Evolutionary conservation across 495 filamentous ascomycete genomes (phyloP).

Genomic region (Penicillium fimorum): DNA sequence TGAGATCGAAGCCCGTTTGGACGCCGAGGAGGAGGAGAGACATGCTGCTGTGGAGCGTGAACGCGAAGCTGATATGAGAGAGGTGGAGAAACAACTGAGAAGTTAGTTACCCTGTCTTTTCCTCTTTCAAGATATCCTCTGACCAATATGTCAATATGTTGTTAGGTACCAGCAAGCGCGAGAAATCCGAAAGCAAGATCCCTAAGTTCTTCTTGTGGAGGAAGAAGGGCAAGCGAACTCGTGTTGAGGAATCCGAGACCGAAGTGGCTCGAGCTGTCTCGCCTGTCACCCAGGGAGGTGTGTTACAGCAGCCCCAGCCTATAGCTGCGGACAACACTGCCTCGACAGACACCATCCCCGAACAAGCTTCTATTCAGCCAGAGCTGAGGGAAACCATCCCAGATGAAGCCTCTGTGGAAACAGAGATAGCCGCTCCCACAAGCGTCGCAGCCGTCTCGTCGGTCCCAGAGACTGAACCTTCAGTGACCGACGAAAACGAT

Average conservation of each 20-base stretch:
- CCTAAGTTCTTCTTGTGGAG: conserved; percentile 33
- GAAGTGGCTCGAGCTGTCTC: conserved; percentile 10
- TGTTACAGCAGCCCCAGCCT: conserved; percentile 7
- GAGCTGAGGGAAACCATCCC: not conserved
- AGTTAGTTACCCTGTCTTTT: conserved; percentile 35
- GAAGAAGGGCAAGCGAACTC: conserved; percentile 28
- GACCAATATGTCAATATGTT: too few relatives aligned
- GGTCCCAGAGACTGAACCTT: conserved; percentile 10
- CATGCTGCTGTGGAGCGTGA: conserved; percentile 47
- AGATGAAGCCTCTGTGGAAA: conserved; percentile 3
- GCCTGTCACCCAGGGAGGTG: conserved; percentile 6
- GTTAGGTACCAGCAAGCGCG: conserved; percentile 47
- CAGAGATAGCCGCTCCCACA: conserved; percentile 8
- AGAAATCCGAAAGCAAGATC: conserved; percentile 25
- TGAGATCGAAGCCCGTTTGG: conserved; percentile 55
- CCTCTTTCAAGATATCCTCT: conserved; percentile 16
- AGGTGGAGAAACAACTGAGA: conserved; percentile 50
- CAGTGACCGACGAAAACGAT: conserved; percentile 1
- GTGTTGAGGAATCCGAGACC: conserved; percentile 14
- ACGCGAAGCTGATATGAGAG: conserved; percentile 53
- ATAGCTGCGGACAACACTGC: conserved; percentile 9
- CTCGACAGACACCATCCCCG: not conserved
- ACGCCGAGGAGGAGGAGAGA: conserved; percentile 51
- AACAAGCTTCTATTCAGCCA: not conserved
- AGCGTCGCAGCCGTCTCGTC: conserved; percentile 10